A percentile compares a stretch with the other conserved stretches of the same genome.
phyloP scores from a whole-genome alignment of 495 filamentous ascomycete genomes.

The Talaromyces trachyspermus region DNA sequence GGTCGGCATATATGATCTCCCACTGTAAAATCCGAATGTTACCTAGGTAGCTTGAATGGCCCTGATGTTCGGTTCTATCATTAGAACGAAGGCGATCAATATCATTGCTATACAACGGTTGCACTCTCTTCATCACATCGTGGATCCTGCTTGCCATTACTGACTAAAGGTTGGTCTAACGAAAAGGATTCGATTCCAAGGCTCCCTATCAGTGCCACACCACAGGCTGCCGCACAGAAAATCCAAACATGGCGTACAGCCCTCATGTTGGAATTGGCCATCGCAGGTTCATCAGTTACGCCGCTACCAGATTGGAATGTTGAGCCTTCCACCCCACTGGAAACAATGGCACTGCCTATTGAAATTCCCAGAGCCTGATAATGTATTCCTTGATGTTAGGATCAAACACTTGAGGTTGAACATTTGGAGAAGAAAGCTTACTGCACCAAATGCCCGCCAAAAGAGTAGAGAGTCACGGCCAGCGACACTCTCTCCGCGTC shows the following conservation, averaged over 20 bases:
- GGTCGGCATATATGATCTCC: background rate
- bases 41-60: no score
- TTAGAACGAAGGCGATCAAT: background rate
- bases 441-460: slow-evolving; percentile 49
- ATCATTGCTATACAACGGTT: background rate
- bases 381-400: background rate
- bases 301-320: background rate
- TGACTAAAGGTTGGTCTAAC: background rate
- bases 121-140: background rate
- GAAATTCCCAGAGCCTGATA: background rate
- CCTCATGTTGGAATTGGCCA: background rate
- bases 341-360: background rate
- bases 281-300: background rate
- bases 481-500: slow-evolving; percentile 25
- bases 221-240: background rate
- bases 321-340: background rate
- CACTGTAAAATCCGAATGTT: background rate
- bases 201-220: background rate
- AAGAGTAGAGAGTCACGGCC: slow-evolving; percentile 46
- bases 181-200: background rate
- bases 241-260: background rate
- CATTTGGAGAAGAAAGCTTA: no score
- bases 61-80: background rate
- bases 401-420: no score
- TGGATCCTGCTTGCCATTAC: background rate